phyloP scores from a whole-genome alignment of 495 filamentous ascomycete species.

The Aeminium ludgeri region DNA sequence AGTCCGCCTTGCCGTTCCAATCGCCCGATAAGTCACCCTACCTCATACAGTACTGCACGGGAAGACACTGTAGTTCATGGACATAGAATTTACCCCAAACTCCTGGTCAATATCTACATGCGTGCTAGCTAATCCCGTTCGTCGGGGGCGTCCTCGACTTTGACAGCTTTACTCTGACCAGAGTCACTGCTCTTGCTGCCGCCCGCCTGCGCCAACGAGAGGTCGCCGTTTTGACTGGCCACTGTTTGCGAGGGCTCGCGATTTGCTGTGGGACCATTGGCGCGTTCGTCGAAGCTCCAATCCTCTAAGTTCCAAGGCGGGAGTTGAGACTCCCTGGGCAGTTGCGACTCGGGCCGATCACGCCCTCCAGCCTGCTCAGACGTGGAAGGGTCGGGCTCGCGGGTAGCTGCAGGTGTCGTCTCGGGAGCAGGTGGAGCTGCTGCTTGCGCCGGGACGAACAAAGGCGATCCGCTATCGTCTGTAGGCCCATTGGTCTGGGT shows the following conservation, averaged over 20 bases:
- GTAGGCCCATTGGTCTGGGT: constrained; percentile 2
- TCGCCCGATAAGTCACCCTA: too few relatives aligned
- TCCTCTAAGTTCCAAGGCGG: constrained; percentile 7
- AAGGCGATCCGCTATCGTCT: constrained; percentile 10
- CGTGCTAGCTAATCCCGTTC: too few relatives aligned
- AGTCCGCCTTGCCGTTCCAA: too few relatives aligned
- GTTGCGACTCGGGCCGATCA: not conserved
- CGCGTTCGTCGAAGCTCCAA: constrained; percentile 9
- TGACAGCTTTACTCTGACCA: not conserved
- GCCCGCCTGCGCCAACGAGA: too few relatives aligned
- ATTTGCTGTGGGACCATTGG: not conserved
- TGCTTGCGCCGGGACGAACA: constrained; percentile 8
- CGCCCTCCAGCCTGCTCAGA: not conserved
- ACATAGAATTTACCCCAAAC: too few relatives aligned
- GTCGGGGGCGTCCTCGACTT: too few relatives aligned
- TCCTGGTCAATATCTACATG: too few relatives aligned
- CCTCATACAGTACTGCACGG: too few relatives aligned
- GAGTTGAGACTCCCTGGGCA: not conserved
- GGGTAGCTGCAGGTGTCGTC: not conserved
- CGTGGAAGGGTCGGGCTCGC: not conserved
- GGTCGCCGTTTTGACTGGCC: too few relatives aligned
- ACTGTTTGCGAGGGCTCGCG: not conserved
- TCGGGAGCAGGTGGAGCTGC: not conserved
- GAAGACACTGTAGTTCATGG: too few relatives aligned
- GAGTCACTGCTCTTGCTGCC: not conserved